These are phyloP conservation scores for Penstemon newberryi DNA, from an alignment of 257 asterid species.

Conservation along the genomic window DNA sequence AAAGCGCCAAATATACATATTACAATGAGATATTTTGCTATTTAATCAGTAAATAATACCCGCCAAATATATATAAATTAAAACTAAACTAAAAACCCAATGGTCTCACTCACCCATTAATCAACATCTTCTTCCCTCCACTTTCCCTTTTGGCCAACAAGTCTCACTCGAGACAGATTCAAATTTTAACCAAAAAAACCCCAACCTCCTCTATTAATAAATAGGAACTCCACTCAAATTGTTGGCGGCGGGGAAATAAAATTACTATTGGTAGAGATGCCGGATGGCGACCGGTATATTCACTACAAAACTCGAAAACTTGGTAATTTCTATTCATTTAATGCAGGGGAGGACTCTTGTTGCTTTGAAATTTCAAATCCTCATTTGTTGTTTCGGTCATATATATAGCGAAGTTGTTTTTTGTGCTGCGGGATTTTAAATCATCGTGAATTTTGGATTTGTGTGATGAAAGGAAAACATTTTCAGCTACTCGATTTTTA, in stretches of 20 bases:
- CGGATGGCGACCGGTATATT: constrained; percentile 24
- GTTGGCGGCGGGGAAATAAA: background rate
- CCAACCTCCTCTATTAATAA: too few species aligned
- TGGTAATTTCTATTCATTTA: constrained; percentile 23
- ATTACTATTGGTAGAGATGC: background rate
- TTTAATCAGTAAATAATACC: too few species aligned
- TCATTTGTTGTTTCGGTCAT: background rate
- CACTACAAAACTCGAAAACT: constrained; percentile 32
- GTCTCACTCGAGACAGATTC: too few species aligned
- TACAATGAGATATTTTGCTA: too few species aligned
- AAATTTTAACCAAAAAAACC: too few species aligned
- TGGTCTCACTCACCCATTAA: too few species aligned
- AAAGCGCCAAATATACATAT: too few species aligned
- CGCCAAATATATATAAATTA: too few species aligned
- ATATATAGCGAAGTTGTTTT: background rate
- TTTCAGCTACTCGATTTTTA: background rate
- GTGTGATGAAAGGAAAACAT: background rate
- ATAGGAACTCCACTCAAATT: background rate
- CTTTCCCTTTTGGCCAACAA: too few species aligned
- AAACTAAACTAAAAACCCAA: too few species aligned
- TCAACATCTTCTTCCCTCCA: too few species aligned
- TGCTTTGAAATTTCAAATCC: background rate
- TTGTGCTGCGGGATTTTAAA: background rate
- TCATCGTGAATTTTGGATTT: background rate
- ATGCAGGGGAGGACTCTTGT: background rate